These are phyloP conservation scores for Xerocomellus chrysenteron DNA, from an alignment of 768 basidiomycete genomes.

Conservation along the genomic window DNA sequence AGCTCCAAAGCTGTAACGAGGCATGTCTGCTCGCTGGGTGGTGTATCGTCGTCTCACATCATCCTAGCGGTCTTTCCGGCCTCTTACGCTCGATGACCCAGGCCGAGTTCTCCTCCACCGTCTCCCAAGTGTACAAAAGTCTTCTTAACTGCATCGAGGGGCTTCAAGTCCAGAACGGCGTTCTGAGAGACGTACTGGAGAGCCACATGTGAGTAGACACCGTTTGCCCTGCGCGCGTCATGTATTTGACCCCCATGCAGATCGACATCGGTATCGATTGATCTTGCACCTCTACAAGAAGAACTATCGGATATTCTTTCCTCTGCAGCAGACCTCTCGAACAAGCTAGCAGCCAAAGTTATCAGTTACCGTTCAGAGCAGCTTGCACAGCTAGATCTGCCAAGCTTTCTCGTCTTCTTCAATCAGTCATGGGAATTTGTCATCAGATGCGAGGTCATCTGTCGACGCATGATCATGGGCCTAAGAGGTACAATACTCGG, in stretches of 20 bases:
- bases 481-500: slow-evolving; percentile 81
- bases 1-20: slow-evolving; percentile 31
- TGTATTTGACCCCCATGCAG: slow-evolving; percentile 27
- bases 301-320: slow-evolving; percentile 77
- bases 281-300: slow-evolving; percentile 50
- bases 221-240: neutral
- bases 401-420: slow-evolving; percentile 79
- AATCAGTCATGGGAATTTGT: slow-evolving; percentile 89
- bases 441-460: slow-evolving; percentile 80
- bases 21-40: slow-evolving; percentile 3
- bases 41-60: slow-evolving; percentile 2
- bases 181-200: slow-evolving; percentile 61
- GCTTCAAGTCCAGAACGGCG: slow-evolving; percentile 56
- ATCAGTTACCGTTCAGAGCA: slow-evolving; percentile 74
- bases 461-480: slow-evolving; percentile 89
- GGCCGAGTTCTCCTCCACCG: slow-evolving; percentile 60
- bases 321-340: slow-evolving; percentile 81
- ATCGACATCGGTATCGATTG: slow-evolving; percentile 37
- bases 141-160: slow-evolving; percentile 68
- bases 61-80: slow-evolving; percentile 41
- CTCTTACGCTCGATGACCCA: slow-evolving; percentile 69
- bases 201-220: slow-evolving; percentile 38
- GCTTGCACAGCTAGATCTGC: slow-evolving; percentile 68
- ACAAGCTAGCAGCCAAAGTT: slow-evolving; percentile 79
- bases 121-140: slow-evolving; percentile 58